A percentile compares a stretch with the other conserved stretches of the same genome.
Evolutionary conservation across 1,139 yeast genomes (phyloP).

Genomic region (Lodderomyces jiufengensis): DNA sequence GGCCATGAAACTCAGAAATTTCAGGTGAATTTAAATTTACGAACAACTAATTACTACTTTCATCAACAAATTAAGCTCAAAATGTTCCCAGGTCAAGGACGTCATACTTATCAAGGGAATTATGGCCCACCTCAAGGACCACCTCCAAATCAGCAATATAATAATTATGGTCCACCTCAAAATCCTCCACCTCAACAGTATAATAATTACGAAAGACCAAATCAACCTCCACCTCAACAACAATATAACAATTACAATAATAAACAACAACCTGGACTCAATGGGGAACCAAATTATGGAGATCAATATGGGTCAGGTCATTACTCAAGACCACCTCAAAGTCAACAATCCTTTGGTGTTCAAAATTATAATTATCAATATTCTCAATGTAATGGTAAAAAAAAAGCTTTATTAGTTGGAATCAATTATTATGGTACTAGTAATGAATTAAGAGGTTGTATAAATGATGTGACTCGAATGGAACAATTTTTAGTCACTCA

Average conservation of each 20-base stretch:
- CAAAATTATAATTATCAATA: constrained; percentile 51
- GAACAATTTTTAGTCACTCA: constrained; percentile 51
- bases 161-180: constrained; percentile 8
- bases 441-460: constrained; percentile 77
- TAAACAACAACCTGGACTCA: constrained; percentile 1
- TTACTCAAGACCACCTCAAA: constrained; percentile 24
- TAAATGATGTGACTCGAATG: constrained; percentile 75
- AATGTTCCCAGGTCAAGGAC: constrained; percentile 39
- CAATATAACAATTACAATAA: constrained; percentile 3
- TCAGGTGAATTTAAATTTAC: neutral
- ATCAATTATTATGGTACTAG: constrained; percentile 79
- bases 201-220: constrained; percentile 6
- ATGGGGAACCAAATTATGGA: constrained; percentile 8
- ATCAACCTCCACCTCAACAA: constrained; percentile 6
- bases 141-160: constrained; percentile 4
- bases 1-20: no score
- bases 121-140: constrained; percentile 10
- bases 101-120: constrained; percentile 16
- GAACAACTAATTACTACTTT: no score
- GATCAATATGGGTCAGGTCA: constrained; percentile 13
- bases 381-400: constrained; percentile 71
- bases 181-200: constrained; percentile 15
- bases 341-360: constrained; percentile 32
- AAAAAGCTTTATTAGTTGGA: constrained; percentile 83
- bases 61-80: neutral